Conservation (phyloP, 2,329 filamentous ascomycete genomes). For the Hypoxylon sp. region DNA sequence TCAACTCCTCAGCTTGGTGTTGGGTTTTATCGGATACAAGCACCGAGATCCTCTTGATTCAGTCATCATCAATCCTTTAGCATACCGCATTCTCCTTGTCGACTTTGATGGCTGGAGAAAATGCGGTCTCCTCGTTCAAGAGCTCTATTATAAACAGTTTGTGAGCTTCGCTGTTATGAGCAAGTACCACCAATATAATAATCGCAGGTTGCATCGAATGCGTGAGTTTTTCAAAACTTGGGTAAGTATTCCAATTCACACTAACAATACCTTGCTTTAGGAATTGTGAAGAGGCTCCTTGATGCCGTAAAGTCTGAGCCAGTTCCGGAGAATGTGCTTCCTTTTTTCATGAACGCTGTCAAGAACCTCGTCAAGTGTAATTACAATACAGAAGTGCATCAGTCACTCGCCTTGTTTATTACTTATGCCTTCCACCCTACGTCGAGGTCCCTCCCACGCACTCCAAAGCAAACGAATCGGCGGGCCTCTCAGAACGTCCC, state of each 20-base stretch:
- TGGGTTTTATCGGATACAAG: constrained; percentile 91
- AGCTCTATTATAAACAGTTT: constrained; percentile 94
- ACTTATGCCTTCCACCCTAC: constrained; percentile 87
- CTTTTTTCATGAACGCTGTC: constrained; percentile 83
- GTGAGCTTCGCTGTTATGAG: constrained; percentile 88
- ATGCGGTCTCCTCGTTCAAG: constrained; percentile 81
- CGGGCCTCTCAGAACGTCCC: constrained; percentile 60
- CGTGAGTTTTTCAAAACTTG: constrained; percentile 68
- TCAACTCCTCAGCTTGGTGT: constrained; percentile 80
- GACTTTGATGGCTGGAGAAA: constrained; percentile 95
- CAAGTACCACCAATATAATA: constrained; percentile 93
- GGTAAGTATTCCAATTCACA: constrained; percentile 37
- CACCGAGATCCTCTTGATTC: constrained; percentile 84
- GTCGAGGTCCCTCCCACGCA: constrained; percentile 64
- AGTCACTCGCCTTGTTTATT: constrained; percentile 90
- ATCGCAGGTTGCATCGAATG: constrained; percentile 88
- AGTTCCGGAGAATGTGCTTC: constrained; percentile 79
- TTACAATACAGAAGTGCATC: constrained; percentile 85
- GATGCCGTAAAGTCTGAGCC: constrained; percentile 91
- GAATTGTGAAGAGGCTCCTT: constrained; percentile 89
- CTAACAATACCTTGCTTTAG: constrained; percentile 60
- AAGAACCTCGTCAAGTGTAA: constrained; percentile 84
- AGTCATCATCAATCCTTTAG: constrained; percentile 94
- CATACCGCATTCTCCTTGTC: constrained; percentile 91
- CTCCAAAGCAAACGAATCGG: constrained; percentile 63